Percentiles rank a stretch among this genome's conserved stretches.
Evolutionary conservation across 2,329 filamentous ascomycete genomes (phyloP).

Genomic region (Microdochium nivale): DNA sequence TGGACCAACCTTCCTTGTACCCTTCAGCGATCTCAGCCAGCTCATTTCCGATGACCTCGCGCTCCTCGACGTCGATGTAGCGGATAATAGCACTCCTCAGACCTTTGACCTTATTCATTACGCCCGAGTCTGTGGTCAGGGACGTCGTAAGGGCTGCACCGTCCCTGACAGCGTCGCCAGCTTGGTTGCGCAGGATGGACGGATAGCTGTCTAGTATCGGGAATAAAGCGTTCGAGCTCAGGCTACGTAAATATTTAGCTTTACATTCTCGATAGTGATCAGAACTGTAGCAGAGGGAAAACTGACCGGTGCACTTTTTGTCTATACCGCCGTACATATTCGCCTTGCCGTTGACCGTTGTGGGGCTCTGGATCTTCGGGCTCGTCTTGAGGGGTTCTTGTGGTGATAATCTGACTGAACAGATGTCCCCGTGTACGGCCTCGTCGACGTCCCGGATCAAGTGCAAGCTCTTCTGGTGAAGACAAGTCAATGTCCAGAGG

Average conservation of each 20-base stretch:
- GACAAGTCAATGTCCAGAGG: constrained; percentile 31
- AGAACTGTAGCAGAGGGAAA: not conserved
- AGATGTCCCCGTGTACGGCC: constrained; percentile 22
- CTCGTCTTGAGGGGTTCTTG: constrained; percentile 16
- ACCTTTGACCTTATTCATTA: constrained; percentile 59
- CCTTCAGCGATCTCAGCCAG: constrained; percentile 77
- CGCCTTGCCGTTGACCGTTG: not conserved
- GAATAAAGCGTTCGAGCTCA: constrained; percentile 43
- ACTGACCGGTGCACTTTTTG: constrained; percentile 22
- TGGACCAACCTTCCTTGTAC: constrained; percentile 83
- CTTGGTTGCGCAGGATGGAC: constrained; percentile 51
- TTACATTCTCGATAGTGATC: no score
- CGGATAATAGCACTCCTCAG: constrained; percentile 57
- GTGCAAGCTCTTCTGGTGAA: constrained; percentile 26
- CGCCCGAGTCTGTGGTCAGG: constrained; percentile 65
- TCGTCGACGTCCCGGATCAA: constrained; percentile 10
- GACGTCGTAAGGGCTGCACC: constrained; percentile 44
- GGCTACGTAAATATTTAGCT: not conserved
- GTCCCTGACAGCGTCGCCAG: constrained; percentile 23
- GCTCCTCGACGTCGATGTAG: constrained; percentile 63
- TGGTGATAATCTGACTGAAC: constrained; percentile 32
- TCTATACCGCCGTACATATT: constrained; percentile 9
- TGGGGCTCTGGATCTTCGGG: not conserved
- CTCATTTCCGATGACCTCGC: constrained; percentile 74
- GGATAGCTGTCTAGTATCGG: constrained; percentile 82